A percentile compares a stretch with the other conserved stretches of the same genome.
Evolutionary conservation across 169 alveolate species (phyloP).

Genomic region (Babesia bigemina): DNA sequence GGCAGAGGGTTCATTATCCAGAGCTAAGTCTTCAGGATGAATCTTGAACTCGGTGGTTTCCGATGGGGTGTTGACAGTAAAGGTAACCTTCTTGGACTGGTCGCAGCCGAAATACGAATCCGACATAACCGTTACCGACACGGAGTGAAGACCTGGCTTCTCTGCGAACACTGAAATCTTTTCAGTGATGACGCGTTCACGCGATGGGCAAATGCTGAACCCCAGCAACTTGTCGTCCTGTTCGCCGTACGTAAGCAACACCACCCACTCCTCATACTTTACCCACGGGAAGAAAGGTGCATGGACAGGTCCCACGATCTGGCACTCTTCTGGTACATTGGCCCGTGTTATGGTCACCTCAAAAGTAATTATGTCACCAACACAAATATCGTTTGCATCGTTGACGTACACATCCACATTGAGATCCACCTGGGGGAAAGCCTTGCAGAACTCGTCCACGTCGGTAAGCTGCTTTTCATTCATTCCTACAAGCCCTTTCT

Average conservation of each 20-base stretch:
- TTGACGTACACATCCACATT: constrained; percentile 81
- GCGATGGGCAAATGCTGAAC: constrained; percentile 69
- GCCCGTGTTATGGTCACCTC: constrained; percentile 78
- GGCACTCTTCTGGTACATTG: constrained; percentile 78
- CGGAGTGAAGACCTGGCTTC: constrained; percentile 72
- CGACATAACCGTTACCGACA: constrained; percentile 69
- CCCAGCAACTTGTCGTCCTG: constrained; percentile 61
- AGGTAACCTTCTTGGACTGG: constrained; percentile 62
- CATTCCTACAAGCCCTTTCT: constrained; percentile 83
- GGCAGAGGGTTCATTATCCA: constrained; percentile 84
- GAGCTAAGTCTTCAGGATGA: constrained; percentile 85
- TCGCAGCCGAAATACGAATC: constrained; percentile 84
- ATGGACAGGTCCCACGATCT: constrained; percentile 87
- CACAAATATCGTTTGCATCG: constrained; percentile 86
- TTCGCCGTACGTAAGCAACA: constrained; percentile 71
- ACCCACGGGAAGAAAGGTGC: constrained; percentile 87
- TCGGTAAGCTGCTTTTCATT: constrained; percentile 76
- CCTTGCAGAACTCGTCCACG: constrained; percentile 81
- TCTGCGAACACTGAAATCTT: constrained; percentile 79
- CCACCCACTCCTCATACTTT: constrained; percentile 89
- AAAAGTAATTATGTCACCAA: constrained; percentile 86
- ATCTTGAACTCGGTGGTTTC: constrained; percentile 73
- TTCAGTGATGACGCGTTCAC: constrained; percentile 74
- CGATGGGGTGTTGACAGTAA: constrained; percentile 42
- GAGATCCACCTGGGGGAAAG: constrained; percentile 77